Evolutionary conservation across 2,329 filamentous ascomycete genomes (phyloP).

Genomic region (Monilinia laxa): DNA sequence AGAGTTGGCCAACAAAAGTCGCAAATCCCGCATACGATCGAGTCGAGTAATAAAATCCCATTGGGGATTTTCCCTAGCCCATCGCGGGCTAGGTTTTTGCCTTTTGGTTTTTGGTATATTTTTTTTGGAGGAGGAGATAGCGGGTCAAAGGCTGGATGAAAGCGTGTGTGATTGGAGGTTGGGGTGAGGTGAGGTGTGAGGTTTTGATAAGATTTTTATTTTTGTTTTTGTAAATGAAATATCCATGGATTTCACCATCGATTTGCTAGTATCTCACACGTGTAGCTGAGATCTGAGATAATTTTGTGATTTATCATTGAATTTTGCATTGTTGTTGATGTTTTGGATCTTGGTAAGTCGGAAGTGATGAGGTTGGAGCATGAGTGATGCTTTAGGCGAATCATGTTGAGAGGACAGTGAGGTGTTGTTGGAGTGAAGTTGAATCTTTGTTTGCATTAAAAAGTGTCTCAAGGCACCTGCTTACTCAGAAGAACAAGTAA

Average conservation of each 20-base stretch:
- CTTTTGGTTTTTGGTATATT: not conserved
- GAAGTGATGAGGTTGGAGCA: not conserved
- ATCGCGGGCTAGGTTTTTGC: not conserved
- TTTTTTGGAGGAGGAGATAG: not conserved
- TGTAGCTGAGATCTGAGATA: not conserved
- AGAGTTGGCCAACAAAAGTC: not conserved
- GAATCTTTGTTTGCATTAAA: too few species aligned
- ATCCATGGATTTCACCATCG: not conserved
- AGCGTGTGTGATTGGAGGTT: not conserved
- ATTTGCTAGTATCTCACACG: not conserved
- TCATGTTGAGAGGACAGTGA: not conserved
- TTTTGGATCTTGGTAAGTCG: not conserved
- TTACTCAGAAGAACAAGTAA: too few species aligned
- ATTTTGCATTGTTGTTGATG: not conserved
- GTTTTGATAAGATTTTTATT: too few species aligned
- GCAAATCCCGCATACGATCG: conserved; percentile 1
- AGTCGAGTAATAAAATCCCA: not conserved
- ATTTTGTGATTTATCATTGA: not conserved
- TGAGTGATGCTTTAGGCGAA: too few species aligned
- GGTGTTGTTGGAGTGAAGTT: not conserved
- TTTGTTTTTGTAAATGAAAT: not conserved
- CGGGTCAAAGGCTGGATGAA: not conserved
- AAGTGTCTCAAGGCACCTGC: too few species aligned
- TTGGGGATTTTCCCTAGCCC: not conserved
- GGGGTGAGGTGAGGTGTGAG: too few species aligned